Percentiles rank a stretch among this genome's conserved stretches.
phyloP scores from a whole-genome alignment of 2,329 filamentous ascomycete species.

The Ophiostoma ips region DNA sequence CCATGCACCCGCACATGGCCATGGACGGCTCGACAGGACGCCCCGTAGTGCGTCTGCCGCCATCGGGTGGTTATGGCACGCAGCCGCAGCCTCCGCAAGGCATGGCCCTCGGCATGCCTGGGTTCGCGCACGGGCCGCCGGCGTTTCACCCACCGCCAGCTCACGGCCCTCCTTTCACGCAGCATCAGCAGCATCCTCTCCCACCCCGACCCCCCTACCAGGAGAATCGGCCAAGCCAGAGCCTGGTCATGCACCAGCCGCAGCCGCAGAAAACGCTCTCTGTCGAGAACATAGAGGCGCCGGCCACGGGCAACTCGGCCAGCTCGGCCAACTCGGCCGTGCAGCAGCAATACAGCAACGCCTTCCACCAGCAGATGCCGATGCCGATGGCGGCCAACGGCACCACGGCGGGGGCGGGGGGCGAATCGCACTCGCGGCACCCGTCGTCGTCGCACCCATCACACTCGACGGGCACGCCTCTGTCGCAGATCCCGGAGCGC shows the following conservation, averaged over 20 bases:
- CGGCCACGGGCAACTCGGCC: slow-evolving; percentile 44
- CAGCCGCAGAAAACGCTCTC: slow-evolving; percentile 90
- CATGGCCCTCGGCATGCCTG: not conserved
- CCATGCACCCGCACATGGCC: slow-evolving; percentile 49
- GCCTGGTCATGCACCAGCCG: slow-evolving; percentile 77
- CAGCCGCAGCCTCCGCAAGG: not conserved
- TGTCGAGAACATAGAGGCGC: slow-evolving; percentile 81
- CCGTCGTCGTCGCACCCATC: slow-evolving; percentile 33
- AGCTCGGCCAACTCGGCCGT: not conserved
- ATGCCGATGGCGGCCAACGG: slow-evolving; percentile 44
- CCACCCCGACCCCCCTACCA: slow-evolving; percentile 44
- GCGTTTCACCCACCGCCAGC: not conserved
- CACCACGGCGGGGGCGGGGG: slow-evolving; percentile 24
- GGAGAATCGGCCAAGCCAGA: slow-evolving; percentile 37
- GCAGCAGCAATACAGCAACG: slow-evolving; percentile 17
- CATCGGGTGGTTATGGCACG: slow-evolving; percentile 27
- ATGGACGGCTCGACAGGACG: slow-evolving; percentile 39
- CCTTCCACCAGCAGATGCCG: slow-evolving; percentile 89
- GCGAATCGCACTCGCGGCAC: slow-evolving; percentile 44
- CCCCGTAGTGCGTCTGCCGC: slow-evolving; percentile 74
- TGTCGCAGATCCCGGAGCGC: slow-evolving; percentile 85
- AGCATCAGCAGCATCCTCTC: slow-evolving; percentile 29
- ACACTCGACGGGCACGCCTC: slow-evolving; percentile 61
- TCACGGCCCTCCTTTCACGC: not conserved
- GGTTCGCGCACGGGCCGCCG: not conserved